Conservation (phyloP, 345 rosid genomes). For the Gossypium longicalyx region DNA sequence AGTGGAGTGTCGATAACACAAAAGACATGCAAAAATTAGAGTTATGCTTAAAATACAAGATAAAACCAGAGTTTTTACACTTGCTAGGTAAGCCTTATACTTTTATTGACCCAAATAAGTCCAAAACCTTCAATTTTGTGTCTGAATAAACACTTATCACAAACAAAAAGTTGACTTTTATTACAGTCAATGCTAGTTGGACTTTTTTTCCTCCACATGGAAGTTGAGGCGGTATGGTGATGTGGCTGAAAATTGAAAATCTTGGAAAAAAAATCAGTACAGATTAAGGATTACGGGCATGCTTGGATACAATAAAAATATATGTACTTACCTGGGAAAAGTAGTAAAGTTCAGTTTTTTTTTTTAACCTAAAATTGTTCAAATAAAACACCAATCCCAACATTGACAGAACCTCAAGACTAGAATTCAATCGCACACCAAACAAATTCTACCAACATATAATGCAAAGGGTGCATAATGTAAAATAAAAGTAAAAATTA, state of each 20-base stretch:
- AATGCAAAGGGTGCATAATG: background rate
- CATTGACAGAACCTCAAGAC: background rate
- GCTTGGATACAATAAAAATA: background rate
- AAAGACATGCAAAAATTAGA: background rate
- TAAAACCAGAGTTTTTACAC: background rate
- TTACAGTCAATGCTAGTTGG: background rate
- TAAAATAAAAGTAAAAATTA: slow-evolving; percentile 1
- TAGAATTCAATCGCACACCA: background rate
- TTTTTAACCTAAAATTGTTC: background rate
- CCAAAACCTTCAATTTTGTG: background rate
- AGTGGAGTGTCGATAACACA: background rate
- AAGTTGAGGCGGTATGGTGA: background rate
- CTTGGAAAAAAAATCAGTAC: background rate
- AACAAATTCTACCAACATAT: slow-evolving; percentile 6
- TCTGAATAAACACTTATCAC: background rate
- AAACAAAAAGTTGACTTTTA: background rate
- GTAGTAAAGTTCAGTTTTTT: background rate
- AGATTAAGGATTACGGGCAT: background rate
- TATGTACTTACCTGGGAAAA: background rate
- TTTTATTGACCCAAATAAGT: background rate
- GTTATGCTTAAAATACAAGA: background rate
- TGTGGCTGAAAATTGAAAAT: background rate
- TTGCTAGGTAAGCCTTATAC: background rate
- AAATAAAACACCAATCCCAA: slow-evolving; percentile 5
- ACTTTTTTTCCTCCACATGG: background rate